Conservation (phyloP, 2,329 filamentous ascomycete genomes). For the Penicillium sp. region DNA sequence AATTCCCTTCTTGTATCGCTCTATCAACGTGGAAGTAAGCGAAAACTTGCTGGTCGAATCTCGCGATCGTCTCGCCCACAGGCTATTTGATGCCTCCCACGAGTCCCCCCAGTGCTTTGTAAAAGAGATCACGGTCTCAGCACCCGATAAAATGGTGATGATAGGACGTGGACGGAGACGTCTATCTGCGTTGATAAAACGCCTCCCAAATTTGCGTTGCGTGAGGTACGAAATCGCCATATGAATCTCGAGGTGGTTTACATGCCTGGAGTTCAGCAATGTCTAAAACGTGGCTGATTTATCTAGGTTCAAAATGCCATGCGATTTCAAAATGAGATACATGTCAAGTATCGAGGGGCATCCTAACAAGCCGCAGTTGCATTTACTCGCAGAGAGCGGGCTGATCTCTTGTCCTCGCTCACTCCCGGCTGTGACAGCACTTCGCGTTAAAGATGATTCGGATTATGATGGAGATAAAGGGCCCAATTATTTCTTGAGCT, state of each 20-base stretch:
- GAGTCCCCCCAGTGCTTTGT: background rate
- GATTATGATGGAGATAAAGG: no score
- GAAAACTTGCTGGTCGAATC: background rate
- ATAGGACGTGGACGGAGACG: background rate
- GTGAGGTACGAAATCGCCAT: no score
- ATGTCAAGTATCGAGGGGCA: background rate
- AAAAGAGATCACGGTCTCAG: background rate
- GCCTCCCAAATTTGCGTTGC: background rate
- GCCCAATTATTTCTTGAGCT: background rate
- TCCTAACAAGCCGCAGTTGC: background rate
- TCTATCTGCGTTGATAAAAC: background rate
- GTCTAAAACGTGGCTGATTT: background rate
- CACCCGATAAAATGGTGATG: background rate
- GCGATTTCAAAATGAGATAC: background rate
- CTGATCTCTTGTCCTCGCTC: background rate
- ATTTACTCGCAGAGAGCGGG: background rate
- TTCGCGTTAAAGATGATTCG: background rate
- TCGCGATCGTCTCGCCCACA: background rate
- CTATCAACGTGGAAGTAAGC: background rate
- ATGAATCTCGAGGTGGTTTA: no score
- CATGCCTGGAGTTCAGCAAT: no score
- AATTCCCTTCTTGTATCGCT: background rate
- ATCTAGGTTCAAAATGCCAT: background rate
- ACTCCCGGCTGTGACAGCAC: background rate
- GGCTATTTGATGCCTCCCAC: background rate